Percentiles rank a stretch among this genome's conserved stretches.
Evolutionary conservation across 768 basidiomycete species (phyloP).

Genomic region (Mycena galericulata): DNA sequence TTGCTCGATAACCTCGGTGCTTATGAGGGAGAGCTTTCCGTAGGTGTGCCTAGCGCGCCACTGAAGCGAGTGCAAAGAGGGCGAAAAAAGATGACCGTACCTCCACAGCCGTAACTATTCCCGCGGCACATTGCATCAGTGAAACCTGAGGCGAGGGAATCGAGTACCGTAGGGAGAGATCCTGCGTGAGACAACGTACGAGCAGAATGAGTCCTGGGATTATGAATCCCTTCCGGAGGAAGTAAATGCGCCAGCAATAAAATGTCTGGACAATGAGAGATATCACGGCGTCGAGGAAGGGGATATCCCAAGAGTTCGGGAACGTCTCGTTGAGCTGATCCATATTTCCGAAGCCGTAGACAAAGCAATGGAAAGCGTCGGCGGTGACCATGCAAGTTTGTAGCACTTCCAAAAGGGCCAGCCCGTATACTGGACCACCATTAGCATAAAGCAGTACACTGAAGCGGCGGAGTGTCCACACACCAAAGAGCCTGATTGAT

Average conservation of each 20-base stretch:
- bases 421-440: too few species aligned
- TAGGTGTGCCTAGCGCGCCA: slow-evolving; percentile 10
- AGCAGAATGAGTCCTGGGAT: slow-evolving; percentile 28
- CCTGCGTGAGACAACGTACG: too few species aligned
- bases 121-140: slow-evolving; percentile 16
- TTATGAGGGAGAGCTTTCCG: slow-evolving; percentile 24
- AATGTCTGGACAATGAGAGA: slow-evolving; percentile 37
- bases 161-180: too few species aligned
- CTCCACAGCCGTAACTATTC: slow-evolving; percentile 18
- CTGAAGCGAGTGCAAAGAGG: neutral
- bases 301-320: slow-evolving; percentile 36
- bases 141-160: too few species aligned
- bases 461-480: neutral
- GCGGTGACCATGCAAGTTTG: slow-evolving; percentile 37
- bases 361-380: slow-evolving; percentile 43
- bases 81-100: neutral
- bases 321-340: slow-evolving; percentile 29
- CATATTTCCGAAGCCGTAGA: slow-evolving; percentile 35
- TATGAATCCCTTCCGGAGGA: slow-evolving; percentile 20
- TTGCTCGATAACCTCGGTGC: slow-evolving; percentile 21
- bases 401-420: slow-evolving; percentile 35
- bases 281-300: slow-evolving; percentile 35
- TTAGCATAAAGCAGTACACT: too few species aligned
- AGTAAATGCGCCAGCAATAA: slow-evolving; percentile 37
- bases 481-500: slow-evolving; percentile 23